phyloP scores from a whole-genome alignment of 2,329 filamentous ascomycete species.

The Diplodia intermedia region DNA sequence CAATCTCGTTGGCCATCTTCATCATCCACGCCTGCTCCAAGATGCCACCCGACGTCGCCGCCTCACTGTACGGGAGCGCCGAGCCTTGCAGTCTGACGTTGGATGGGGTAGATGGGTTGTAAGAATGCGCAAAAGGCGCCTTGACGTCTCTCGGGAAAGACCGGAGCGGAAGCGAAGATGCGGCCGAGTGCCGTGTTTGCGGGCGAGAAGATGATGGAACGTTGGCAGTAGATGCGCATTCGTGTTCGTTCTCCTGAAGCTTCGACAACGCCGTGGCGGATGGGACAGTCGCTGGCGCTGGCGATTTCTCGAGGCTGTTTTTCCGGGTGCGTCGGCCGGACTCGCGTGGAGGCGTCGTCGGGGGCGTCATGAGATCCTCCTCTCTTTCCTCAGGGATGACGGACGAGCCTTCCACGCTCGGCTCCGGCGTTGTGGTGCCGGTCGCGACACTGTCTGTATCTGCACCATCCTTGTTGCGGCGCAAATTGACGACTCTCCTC shows the following conservation, averaged over 20 bases:
- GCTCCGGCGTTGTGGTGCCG: conserved; percentile 56
- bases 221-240: background rate
- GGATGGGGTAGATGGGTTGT: conserved; percentile 32
- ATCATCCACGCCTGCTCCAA: conserved; percentile 85
- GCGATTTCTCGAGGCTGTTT: conserved; percentile 27
- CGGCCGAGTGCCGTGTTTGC: conserved; percentile 20
- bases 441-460: conserved; percentile 60
- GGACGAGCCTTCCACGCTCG: conserved; percentile 63
- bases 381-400: conserved; percentile 43
- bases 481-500: conserved; percentile 80
- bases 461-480: conserved; percentile 64
- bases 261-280: conserved; percentile 24
- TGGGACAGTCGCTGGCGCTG: conserved; percentile 3
- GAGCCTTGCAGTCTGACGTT: conserved; percentile 28
- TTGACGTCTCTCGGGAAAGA: conserved; percentile 36
- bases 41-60: conserved; percentile 57
- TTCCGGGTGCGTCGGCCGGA: conserved; percentile 13
- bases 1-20: conserved; percentile 94
- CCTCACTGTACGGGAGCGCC: conserved; percentile 31
- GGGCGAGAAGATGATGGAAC: conserved; percentile 16
- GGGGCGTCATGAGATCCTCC: conserved; percentile 45
- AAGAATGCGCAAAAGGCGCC: conserved; percentile 28
- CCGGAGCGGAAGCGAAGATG: conserved; percentile 31
- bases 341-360: conserved; percentile 40
- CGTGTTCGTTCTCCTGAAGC: conserved; percentile 21